Evolutionary conservation across 495 filamentous ascomycete species (phyloP).

Genomic region (Tuber magnatum): DNA sequence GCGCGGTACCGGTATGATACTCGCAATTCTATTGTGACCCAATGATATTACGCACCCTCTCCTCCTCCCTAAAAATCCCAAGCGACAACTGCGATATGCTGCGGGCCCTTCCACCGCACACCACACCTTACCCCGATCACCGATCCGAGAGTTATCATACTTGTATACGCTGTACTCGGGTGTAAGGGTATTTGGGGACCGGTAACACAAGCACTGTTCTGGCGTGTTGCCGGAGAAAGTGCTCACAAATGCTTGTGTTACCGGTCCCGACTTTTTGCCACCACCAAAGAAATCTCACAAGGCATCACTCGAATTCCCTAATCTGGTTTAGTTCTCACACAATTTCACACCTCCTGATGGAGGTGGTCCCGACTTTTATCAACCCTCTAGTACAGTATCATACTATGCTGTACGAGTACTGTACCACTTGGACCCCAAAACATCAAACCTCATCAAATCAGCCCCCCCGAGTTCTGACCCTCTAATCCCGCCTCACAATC

Average conservation of each 20-base stretch:
- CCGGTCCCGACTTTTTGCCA: no score
- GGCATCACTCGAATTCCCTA: no score
- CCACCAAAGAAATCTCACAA: no score
- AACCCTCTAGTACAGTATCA: no score
- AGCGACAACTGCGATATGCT: neutral
- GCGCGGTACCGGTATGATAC: neutral
- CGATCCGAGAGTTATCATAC: constrained; percentile 1
- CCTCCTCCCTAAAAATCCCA: neutral
- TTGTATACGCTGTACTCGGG: neutral
- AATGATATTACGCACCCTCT: neutral
- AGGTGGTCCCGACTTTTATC: no score
- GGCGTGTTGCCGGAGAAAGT: no score
- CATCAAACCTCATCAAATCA: neutral
- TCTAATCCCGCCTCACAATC: neutral
- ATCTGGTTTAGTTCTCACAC: no score
- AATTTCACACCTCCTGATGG: no score
- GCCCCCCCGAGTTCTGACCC: neutral
- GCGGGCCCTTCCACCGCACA: neutral
- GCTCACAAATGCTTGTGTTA: no score
- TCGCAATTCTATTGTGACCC: neutral
- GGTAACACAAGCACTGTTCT: no score
- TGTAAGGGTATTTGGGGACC: no score
- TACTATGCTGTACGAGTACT: no score
- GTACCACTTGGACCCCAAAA: neutral
- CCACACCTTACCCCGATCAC: neutral